Evolutionary conservation across 2,329 filamentous ascomycete species (phyloP).

Genomic region (Chaetomium globosum): DNA sequence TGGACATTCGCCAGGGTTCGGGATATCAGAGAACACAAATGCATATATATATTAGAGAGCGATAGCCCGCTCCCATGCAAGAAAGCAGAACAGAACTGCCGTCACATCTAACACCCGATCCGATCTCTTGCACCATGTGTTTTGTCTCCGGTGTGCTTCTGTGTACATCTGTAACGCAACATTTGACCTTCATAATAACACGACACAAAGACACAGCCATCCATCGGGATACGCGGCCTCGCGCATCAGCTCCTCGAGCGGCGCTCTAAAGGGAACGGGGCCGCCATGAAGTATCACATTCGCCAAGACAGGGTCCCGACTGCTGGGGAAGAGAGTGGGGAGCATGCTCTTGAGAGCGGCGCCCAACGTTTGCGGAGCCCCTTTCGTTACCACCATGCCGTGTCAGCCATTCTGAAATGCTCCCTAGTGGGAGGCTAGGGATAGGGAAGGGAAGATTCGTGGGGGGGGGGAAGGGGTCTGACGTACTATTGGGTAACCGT

Average conservation of each 20-base stretch:
- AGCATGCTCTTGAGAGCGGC: constrained; percentile 74
- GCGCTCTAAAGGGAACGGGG: constrained; percentile 75
- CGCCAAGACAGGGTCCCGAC: constrained; percentile 79
- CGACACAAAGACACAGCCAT: constrained; percentile 81
- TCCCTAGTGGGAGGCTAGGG: not conserved
- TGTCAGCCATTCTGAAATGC: constrained; percentile 37
- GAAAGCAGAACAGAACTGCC: not conserved
- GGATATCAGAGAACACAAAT: not conserved
- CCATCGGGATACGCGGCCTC: constrained; percentile 88
- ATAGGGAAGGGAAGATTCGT: constrained; percentile 10
- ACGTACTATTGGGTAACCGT: constrained; percentile 43
- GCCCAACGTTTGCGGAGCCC: constrained; percentile 61
- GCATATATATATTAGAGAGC: not conserved
- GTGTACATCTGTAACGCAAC: not conserved
- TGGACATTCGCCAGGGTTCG: not conserved
- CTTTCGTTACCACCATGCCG: constrained; percentile 37
- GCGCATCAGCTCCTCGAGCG: constrained; percentile 79
- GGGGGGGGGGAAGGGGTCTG: constrained; percentile 20
- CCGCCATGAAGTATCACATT: constrained; percentile 85
- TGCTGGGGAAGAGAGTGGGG: constrained; percentile 83
- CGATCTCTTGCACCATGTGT: not conserved
- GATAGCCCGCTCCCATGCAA: not conserved
- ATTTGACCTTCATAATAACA: constrained; percentile 58
- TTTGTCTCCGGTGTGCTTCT: not conserved
- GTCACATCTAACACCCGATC: not conserved